Conservation (phyloP, 768 basidiomycete genomes). For the Punctularia strigosozonata region DNA sequence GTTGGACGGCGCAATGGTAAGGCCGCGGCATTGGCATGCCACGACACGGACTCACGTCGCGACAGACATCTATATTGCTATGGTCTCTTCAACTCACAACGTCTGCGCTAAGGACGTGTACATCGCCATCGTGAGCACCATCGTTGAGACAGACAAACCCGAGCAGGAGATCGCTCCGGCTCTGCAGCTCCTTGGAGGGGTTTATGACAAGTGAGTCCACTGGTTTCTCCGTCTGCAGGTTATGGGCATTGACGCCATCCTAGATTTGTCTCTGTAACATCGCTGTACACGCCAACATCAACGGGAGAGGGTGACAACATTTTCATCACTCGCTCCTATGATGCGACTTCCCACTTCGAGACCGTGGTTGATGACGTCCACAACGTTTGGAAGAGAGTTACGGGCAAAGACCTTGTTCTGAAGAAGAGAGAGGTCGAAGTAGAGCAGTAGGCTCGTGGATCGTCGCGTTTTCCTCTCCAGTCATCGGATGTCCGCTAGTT, state of each 20-base stretch:
- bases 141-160: conserved; percentile 90
- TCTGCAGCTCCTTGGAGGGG: conserved; percentile 81
- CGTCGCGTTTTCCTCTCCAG: neutral
- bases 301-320: conserved; percentile 78
- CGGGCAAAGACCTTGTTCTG: conserved; percentile 65
- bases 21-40: conserved; percentile 19
- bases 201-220: conserved; percentile 77
- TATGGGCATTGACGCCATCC: neutral
- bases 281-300: conserved; percentile 82
- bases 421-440: conserved; percentile 78
- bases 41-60: neutral
- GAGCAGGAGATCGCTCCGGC: conserved; percentile 91
- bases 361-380: conserved; percentile 96
- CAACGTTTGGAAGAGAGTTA: conserved; percentile 88
- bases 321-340: conserved; percentile 95
- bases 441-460: conserved; percentile 25
- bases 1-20: conserved; percentile 84
- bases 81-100: conserved; percentile 94
- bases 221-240: neutral
- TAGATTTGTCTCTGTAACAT: conserved; percentile 85
- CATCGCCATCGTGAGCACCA: conserved; percentile 95
- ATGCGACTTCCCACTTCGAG: conserved; percentile 98
- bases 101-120: conserved; percentile 94
- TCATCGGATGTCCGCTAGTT: no score
- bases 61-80: conserved; percentile 95